phyloP scores from a whole-genome alignment of 1,284 basidiomycete species.

The Pyrrhoderma noxium region DNA sequence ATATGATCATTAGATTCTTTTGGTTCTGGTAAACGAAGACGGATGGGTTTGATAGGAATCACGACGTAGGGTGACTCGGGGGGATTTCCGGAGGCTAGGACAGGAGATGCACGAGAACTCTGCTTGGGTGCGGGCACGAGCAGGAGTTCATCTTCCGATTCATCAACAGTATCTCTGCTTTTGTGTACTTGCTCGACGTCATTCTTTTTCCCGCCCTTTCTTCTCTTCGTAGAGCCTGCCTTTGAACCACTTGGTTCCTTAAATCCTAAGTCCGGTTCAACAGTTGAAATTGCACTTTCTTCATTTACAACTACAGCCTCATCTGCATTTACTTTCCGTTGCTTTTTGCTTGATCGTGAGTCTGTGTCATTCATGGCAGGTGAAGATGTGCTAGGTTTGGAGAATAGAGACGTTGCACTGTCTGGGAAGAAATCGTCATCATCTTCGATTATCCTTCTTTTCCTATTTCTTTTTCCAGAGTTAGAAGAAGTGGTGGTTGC shows the following conservation, averaged over 20 bases:
- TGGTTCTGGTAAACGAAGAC: background rate
- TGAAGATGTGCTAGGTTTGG: too few species aligned
- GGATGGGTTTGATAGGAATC: background rate
- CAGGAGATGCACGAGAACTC: background rate
- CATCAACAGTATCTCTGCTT: conserved; percentile 21
- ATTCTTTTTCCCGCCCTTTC: conserved; percentile 16
- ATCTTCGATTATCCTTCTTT: too few species aligned
- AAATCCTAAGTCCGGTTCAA: conserved; percentile 12
- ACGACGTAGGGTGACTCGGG: conserved; percentile 1
- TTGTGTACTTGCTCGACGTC: conserved; percentile 13
- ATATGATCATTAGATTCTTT: background rate
- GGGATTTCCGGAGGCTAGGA: conserved; percentile 1
- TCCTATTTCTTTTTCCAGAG: too few species aligned
- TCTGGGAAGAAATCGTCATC: too few species aligned
- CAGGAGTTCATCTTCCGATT: conserved; percentile 20
- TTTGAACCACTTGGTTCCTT: conserved; percentile 17
- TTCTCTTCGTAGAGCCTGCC: conserved; percentile 22
- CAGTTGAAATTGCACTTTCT: too few species aligned
- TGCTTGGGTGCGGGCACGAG: conserved; percentile 7
- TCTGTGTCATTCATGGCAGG: too few species aligned
- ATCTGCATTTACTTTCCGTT: too few species aligned
- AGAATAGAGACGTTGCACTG: too few species aligned
- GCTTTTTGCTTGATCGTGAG: too few species aligned
- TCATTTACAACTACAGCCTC: conserved; percentile 12
- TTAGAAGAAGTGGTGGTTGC: too few species aligned